These are phyloP conservation scores for Metarhizium guizhouense DNA, from an alignment of 2,329 filamentous ascomycete genomes.

Conservation along the genomic window DNA sequence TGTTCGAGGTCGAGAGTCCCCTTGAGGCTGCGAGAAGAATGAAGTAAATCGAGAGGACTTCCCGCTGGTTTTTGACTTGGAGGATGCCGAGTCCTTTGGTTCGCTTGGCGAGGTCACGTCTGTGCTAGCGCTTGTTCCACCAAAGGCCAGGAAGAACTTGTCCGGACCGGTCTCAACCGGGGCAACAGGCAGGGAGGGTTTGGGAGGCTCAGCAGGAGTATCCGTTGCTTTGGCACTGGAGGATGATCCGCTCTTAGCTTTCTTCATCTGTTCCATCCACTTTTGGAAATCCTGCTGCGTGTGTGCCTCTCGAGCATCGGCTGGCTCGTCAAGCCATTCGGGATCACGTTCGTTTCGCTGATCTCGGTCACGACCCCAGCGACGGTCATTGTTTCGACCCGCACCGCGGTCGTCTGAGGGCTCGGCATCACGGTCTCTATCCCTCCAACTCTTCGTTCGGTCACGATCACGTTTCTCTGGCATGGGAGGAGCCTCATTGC, in stretches of 20 bases:
- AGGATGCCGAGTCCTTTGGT: slow-evolving; percentile 28
- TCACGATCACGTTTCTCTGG: slow-evolving; percentile 43
- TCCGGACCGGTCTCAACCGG: slow-evolving; percentile 61
- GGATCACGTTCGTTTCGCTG: slow-evolving; percentile 68
- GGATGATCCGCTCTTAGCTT: slow-evolving; percentile 36
- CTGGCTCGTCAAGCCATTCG: slow-evolving; percentile 77
- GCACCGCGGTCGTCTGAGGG: slow-evolving; percentile 48
- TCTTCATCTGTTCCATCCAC: slow-evolving; percentile 89
- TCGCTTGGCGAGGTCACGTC: slow-evolving; percentile 46
- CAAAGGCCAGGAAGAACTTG: slow-evolving; percentile 63
- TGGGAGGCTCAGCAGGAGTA: slow-evolving; percentile 35
- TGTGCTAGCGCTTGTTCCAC: slow-evolving; percentile 27
- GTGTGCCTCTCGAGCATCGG: slow-evolving; percentile 60
- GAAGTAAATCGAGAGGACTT: slow-evolving; percentile 83
- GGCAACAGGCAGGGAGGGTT: slow-evolving; percentile 48
- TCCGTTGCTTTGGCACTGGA: slow-evolving; percentile 23
- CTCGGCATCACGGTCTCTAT: slow-evolving; percentile 35
- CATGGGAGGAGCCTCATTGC: slow-evolving; percentile 18
- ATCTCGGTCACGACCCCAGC: slow-evolving; percentile 50
- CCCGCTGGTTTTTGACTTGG: slow-evolving; percentile 44
- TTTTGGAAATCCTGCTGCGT: slow-evolving; percentile 89
- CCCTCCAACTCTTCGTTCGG: slow-evolving; percentile 52
- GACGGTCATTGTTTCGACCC: slow-evolving; percentile 36
- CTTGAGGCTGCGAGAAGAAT: slow-evolving; percentile 51
- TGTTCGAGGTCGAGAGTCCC: slow-evolving; percentile 41